Evolutionary conservation across 371 early-diverging fungal species (phyloP).

Genomic region (Rhizopus stolonifer): DNA sequence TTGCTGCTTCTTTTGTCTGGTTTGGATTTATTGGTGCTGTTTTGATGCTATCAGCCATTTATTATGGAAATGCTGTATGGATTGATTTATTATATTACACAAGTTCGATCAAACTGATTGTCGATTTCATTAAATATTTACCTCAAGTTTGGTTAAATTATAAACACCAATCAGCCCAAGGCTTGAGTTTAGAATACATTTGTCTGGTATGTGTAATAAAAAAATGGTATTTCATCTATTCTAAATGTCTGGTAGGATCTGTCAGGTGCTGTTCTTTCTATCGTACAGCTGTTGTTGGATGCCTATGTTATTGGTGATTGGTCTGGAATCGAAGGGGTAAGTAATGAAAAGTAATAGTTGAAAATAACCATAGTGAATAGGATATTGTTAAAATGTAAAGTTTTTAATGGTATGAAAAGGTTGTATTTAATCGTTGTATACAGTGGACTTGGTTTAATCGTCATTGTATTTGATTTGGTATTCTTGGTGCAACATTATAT

Average conservation of each 20-base stretch:
- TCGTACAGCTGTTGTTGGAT: slow-evolving; percentile 76
- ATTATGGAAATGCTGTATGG: slow-evolving; percentile 37
- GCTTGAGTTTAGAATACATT: slow-evolving; percentile 86
- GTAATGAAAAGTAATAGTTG: slow-evolving; percentile 1
- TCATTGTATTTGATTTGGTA: slow-evolving; percentile 69
- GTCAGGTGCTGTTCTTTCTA: slow-evolving; percentile 76
- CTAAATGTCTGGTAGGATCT: slow-evolving; percentile 51
- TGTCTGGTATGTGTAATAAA: slow-evolving; percentile 44
- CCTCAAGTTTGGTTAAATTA: slow-evolving; percentile 82
- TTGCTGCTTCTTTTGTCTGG: slow-evolving; percentile 39
- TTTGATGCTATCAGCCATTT: slow-evolving; percentile 29
- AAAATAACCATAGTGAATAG: slow-evolving; percentile 12
- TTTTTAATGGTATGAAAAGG: background rate
- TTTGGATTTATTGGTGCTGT: slow-evolving; percentile 33
- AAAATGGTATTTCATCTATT: background rate
- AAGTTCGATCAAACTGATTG: slow-evolving; percentile 66
- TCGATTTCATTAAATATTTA: slow-evolving; percentile 76
- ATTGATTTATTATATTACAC: slow-evolving; percentile 67
- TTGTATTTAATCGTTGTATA: background rate
- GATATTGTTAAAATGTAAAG: slow-evolving; percentile 43
- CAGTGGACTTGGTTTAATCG: slow-evolving; percentile 66
- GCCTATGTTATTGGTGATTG: slow-evolving; percentile 58
- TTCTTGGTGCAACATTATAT: slow-evolving; percentile 79
- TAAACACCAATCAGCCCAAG: slow-evolving; percentile 72
- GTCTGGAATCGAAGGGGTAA: slow-evolving; percentile 59